Evolutionary conservation across 202 grass and related monocot species (phyloP), one percentile per base, ranked within the genome.

Genomic region (Bolboschoenoplectus hybrid): DNA sequence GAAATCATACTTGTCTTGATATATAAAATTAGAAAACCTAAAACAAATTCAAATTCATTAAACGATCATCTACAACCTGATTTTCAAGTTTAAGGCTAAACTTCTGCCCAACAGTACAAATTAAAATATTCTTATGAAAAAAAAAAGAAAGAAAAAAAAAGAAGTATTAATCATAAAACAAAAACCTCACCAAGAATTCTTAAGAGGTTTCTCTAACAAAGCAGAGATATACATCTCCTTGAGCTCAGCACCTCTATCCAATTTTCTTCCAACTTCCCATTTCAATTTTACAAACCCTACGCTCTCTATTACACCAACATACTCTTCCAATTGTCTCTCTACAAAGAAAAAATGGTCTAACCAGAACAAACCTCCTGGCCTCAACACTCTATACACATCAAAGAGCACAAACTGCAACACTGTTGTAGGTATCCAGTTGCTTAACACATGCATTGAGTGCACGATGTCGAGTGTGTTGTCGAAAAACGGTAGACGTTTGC

Each of bases 391-490:
- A n/a, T 87, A 88, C 47, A 88, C 74, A 71, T 92, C 91, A 77
- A 80, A 92, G 14, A 92, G 86, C 35, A 83, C 88, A 56, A 80
- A 80, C 16, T 92, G 88, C 26, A 92, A 57, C 53, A 90, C 72
- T 10, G 10, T 32, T 63, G 80, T 82, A 49, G 88, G 88, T 67
- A 93, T 70, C 91, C 88, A 90, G 20, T 81, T 74, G 81, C 86
- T 65, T n/a, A 90, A 85, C 58, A 87, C 57, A 70, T 93, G 84
- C 91, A 85, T 85, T 8, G 91, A 88, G 81, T 93, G 91, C 40
- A 93, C 91, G 46, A 93, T 87, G 75, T 90, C 91, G 0, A 93
- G 86, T 7, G 86, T 90, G 67, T 87, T 87, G 60, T 93, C 91
- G n/a, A 90, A 90, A 82, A 93, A 90, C 9, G 91, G 91, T 6